Percentiles rank a stretch among this genome's conserved stretches.
These are phyloP conservation scores for Cordia subcordata DNA, from an alignment of 257 asterid species.

Conservation along the genomic window DNA sequence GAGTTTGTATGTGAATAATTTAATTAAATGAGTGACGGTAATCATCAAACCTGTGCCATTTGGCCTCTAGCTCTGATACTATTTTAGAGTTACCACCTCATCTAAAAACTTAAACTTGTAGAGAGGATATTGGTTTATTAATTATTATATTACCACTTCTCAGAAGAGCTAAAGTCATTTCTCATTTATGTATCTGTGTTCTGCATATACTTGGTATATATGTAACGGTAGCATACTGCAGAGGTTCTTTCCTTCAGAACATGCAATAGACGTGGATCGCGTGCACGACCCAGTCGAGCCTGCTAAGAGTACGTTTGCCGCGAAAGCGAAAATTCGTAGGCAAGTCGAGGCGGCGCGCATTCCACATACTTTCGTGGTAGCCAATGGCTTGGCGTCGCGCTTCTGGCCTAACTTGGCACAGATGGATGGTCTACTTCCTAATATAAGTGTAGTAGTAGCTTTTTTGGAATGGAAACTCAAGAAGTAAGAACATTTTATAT, in stretches of 20 bases:
- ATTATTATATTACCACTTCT: no score
- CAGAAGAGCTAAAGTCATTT: no score
- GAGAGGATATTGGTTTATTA: no score
- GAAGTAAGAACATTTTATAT: slow-evolving; percentile 13
- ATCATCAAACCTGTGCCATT: no score
- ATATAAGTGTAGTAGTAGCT: slow-evolving; percentile 16
- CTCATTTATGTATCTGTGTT: no score
- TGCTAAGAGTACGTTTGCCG: slow-evolving; percentile 1
- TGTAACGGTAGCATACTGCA: neutral
- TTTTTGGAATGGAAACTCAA: slow-evolving; percentile 24
- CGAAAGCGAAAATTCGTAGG: slow-evolving; percentile 16
- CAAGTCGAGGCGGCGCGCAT: slow-evolving; percentile 16
- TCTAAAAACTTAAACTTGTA: no score
- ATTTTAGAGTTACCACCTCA: no score
- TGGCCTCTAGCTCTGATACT: no score
- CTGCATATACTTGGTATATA: neutral
- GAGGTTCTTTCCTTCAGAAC: slow-evolving; percentile 30
- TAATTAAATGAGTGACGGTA: no score
- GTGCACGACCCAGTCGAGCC: slow-evolving; percentile 12
- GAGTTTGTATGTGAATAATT: no score
- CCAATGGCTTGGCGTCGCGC: slow-evolving; percentile 11
- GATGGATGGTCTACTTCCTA: slow-evolving; percentile 8
- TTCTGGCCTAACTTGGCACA: slow-evolving; percentile 6
- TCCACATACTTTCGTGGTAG: slow-evolving; percentile 10
- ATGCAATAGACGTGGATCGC: slow-evolving; percentile 17